A percentile compares a stretch with the other conserved stretches of the same genome.
Evolutionary conservation across 805 yeast genomes (phyloP).

Genomic region (Metschnikowia baotianmanensis): DNA sequence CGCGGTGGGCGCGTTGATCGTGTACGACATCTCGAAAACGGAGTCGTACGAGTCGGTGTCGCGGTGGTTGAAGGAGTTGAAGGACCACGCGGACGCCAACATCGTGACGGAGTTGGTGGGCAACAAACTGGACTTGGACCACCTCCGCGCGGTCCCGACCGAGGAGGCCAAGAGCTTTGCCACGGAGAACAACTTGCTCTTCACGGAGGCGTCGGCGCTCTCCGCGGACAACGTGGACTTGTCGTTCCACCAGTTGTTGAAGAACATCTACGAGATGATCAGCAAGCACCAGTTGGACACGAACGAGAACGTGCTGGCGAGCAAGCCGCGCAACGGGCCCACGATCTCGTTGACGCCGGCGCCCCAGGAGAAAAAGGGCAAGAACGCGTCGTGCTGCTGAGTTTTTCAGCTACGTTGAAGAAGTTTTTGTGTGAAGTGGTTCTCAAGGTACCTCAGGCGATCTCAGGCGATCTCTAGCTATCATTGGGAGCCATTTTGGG

Average conservation of each 20-base stretch:
- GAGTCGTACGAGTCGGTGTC: conserved; percentile 82
- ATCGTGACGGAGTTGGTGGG: conserved; percentile 94
- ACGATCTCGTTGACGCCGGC: conserved; percentile 92
- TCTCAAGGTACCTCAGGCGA: too few species aligned
- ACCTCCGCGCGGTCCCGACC: conserved; percentile 93
- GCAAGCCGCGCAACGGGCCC: conserved; percentile 74
- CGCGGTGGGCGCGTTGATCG: conserved; percentile 95
- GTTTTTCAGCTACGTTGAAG: too few species aligned
- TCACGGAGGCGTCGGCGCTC: conserved; percentile 94
- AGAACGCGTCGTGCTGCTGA: conserved; percentile 70
- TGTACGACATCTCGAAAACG: conserved; percentile 91
- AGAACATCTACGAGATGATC: conserved; percentile 92
- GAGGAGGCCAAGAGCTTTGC: conserved; percentile 97
- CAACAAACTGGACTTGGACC: conserved; percentile 87
- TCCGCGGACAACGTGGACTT: conserved; percentile 92
- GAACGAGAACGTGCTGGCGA: conserved; percentile 57
- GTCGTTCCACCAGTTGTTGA: conserved; percentile 89
- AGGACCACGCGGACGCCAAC: conserved; percentile 90
- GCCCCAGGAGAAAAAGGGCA: conserved; percentile 70
- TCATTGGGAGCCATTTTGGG: background rate
- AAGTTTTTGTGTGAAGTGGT: too few species aligned
- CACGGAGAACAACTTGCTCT: conserved; percentile 83
- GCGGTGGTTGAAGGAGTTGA: conserved; percentile 87
- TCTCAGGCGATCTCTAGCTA: too few species aligned
- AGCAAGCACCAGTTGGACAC: conserved; percentile 89